These are phyloP conservation scores for Syncephalastrum sp. DNA, from an alignment of 371 early-diverging fungal species.

Conservation along the genomic window DNA sequence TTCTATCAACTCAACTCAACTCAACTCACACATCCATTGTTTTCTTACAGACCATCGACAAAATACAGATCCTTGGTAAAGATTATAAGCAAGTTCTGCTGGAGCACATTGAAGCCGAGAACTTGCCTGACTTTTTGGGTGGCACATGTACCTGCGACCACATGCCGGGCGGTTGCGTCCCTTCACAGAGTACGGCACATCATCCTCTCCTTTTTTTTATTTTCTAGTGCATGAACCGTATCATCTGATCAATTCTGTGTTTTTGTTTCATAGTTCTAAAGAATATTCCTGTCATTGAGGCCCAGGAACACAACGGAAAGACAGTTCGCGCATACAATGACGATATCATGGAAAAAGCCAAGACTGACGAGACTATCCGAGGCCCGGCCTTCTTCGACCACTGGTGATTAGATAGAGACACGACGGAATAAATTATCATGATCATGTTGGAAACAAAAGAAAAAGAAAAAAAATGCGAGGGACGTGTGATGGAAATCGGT, in stretches of 20 bases:
- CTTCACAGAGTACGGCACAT: slow-evolving; percentile 40
- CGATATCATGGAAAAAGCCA: slow-evolving; percentile 36
- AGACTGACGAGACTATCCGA: slow-evolving; percentile 13
- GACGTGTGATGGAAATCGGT: too few relatives aligned
- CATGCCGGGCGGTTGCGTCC: slow-evolving; percentile 75
- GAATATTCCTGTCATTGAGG: slow-evolving; percentile 29
- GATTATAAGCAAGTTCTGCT: slow-evolving; percentile 65
- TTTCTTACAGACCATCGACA: slow-evolving; percentile 57
- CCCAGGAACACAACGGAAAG: slow-evolving; percentile 28
- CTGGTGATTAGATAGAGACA: not conserved
- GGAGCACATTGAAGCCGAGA: slow-evolving; percentile 73
- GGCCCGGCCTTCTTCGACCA: slow-evolving; percentile 8
- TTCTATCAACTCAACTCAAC: not conserved
- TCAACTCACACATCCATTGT: not conserved
- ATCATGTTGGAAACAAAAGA: too few relatives aligned
- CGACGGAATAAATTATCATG: too few relatives aligned
- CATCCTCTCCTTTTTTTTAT: not conserved
- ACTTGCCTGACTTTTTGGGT: slow-evolving; percentile 75
- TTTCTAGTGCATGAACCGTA: not conserved
- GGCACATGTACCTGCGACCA: slow-evolving; percentile 80
- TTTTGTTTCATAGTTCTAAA: slow-evolving; percentile 22
- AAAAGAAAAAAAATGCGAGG: too few relatives aligned
- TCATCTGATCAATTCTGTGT: not conserved
- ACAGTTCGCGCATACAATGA: slow-evolving; percentile 30
- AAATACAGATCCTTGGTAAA: slow-evolving; percentile 76